Evolutionary conservation across 345 rosid genomes (phyloP), one percentile per base, ranked within the genome.

Genomic region (Anacardium occidentale): DNA sequence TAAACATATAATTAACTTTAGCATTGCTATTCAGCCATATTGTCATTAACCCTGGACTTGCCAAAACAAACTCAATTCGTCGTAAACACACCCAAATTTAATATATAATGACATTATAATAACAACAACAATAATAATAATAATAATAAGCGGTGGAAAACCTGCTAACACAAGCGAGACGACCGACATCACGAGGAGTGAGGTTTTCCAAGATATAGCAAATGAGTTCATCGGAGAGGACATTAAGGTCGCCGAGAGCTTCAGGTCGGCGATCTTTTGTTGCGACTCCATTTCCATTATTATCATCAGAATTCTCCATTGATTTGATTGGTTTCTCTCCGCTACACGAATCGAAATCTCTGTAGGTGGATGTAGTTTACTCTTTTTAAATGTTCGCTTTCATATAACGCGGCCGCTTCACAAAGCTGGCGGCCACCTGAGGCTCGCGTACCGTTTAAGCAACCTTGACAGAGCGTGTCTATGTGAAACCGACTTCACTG

Each of bases 111-210:
- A n/a, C n/a, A n/a, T n/a, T n/a, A n/a, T n/a, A n/a, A n/a, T n/a
- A n/a, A n/a, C n/a, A n/a, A n/a, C n/a, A n/a, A n/a, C n/a, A n/a
- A n/a, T n/a, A n/a, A 37, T 37, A 7, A 7, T 37, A 5, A 6
- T 37, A 37, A 7, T 37, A 37, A 37, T 37, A 37, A 65, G 44
- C 7, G n/a, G 11, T 20, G 48, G 32, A 56, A 5, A 54, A 94
- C 98, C 98, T 94, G 97, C 98, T 94, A 66, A 88, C 95, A 70
- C 98, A 89, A 73, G 97, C 78, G 74, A 92, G 84, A 50, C 89
- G 88, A 75, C 89, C 91, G 69, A 90, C 80, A 20, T 94, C 97
- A 22, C 87, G 89, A 48, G 92, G 94, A 75, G 82, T 50, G 75
- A 94, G 93, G 62, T 21, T 45, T 29, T 89, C 91, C 73, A 94